A percentile compares a stretch with the other conserved stretches of the same genome.
These are phyloP conservation scores for sorghum (Sorghum bicolor) DNA, from an alignment of 176 grass and related monocot genomes.

Conservation along the genomic window DNA sequence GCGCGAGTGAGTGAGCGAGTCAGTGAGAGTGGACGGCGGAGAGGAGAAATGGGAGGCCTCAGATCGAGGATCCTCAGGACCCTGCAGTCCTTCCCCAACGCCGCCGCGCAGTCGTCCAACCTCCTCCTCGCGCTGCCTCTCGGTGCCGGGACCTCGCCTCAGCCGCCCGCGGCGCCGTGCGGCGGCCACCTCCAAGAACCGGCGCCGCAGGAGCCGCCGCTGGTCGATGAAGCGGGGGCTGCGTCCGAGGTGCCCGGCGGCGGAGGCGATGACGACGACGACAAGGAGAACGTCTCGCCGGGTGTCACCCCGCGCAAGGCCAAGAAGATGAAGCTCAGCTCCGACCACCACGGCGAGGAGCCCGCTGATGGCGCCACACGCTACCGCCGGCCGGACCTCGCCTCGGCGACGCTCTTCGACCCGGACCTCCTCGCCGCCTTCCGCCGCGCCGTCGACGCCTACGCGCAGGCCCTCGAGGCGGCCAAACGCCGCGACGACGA, in stretches of 20 bases:
- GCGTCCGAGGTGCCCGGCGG: background rate
- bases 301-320: slow-evolving; percentile 34
- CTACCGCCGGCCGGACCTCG: slow-evolving; percentile 66
- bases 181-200: background rate
- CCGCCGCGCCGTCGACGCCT: slow-evolving; percentile 58
- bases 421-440: slow-evolving; percentile 89
- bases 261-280: background rate
- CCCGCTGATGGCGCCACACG: background rate
- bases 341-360: background rate
- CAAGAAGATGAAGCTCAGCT: slow-evolving; percentile 31
- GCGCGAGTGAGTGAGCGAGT: background rate
- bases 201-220: background rate
- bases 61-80: slow-evolving; percentile 62
- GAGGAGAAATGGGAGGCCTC: slow-evolving; percentile 42
- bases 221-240: background rate
- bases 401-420: slow-evolving; percentile 74
- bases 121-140: slow-evolving; percentile 25
- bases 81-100: slow-evolving; percentile 47
- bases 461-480: slow-evolving; percentile 35
- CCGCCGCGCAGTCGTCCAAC: slow-evolving; percentile 28
- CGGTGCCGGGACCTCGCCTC: background rate
- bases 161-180: background rate
- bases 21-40: background rate
- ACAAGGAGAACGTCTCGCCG: slow-evolving; percentile 69
- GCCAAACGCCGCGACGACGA: slow-evolving; percentile 7